These are phyloP conservation scores for Neurospora sp. DNA, from an alignment of 495 filamentous ascomycete species.

Conservation along the genomic window DNA sequence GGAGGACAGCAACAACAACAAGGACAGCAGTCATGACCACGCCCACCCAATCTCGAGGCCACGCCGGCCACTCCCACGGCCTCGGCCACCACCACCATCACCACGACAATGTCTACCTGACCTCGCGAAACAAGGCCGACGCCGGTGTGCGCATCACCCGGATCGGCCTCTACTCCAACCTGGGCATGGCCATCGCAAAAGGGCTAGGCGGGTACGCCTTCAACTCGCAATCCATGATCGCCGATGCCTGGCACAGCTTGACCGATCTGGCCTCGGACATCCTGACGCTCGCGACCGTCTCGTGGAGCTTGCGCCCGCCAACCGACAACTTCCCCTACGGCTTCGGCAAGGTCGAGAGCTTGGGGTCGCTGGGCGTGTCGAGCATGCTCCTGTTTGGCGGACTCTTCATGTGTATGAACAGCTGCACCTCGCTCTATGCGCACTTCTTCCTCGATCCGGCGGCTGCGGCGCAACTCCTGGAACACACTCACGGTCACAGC, in stretches of 20 bases:
- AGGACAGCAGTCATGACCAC: constrained; percentile 24
- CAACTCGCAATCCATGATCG: constrained; percentile 86
- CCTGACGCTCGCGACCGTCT: constrained; percentile 84
- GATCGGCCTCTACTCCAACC: constrained; percentile 82
- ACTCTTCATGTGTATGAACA: constrained; percentile 78
- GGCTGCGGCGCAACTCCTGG: constrained; percentile 46
- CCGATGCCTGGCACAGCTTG: constrained; percentile 89
- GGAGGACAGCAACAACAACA: constrained; percentile 5
- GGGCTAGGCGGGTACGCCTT: constrained; percentile 87
- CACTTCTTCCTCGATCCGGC: constrained; percentile 67
- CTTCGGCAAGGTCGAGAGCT: constrained; percentile 94
- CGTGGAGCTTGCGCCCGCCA: constrained; percentile 78
- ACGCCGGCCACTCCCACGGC: constrained; percentile 40
- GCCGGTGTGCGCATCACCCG: constrained; percentile 91
- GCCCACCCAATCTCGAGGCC: constrained; percentile 28
- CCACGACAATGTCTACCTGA: constrained; percentile 84
- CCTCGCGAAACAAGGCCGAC: constrained; percentile 80
- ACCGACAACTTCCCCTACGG: constrained; percentile 75
- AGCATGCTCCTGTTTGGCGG: constrained; percentile 80
- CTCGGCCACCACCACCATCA: constrained; percentile 43
- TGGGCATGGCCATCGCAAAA: constrained; percentile 88
- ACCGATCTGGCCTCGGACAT: constrained; percentile 93
- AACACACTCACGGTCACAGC: constrained; percentile 52
- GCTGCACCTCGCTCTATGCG: constrained; percentile 60
- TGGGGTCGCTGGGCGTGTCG: constrained; percentile 88